These are phyloP conservation scores for Pythium grandisporangium DNA, from an alignment of 352 stramenopile species.

Conservation along the genomic window DNA sequence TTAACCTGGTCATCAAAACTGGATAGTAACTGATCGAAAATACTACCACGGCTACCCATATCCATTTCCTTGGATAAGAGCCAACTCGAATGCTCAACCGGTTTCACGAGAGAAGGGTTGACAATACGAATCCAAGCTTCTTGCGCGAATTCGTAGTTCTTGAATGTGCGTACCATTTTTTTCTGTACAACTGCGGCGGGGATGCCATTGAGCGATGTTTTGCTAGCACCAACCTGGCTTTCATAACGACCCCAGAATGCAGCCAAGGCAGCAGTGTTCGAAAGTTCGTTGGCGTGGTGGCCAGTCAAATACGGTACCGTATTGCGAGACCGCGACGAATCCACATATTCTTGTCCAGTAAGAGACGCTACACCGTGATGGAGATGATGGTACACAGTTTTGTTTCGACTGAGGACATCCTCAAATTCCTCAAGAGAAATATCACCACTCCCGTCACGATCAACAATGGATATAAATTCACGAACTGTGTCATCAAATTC, in stretches of 20 bases:
- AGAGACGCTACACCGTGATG: slow-evolving; percentile 54
- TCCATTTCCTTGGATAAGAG: slow-evolving; percentile 75
- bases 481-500: slow-evolving; percentile 71
- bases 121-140: slow-evolving; percentile 79
- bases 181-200: slow-evolving; percentile 53
- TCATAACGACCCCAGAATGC: slow-evolving; percentile 72
- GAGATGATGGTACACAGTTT: slow-evolving; percentile 54
- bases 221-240: slow-evolving; percentile 48
- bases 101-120: slow-evolving; percentile 61
- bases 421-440: slow-evolving; percentile 83
- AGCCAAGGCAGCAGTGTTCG: slow-evolving; percentile 45
- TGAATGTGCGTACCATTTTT: slow-evolving; percentile 83
- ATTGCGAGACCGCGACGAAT: slow-evolving; percentile 49
- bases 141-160: slow-evolving; percentile 83
- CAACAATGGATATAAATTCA: slow-evolving; percentile 72
- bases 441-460: slow-evolving; percentile 72
- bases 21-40: slow-evolving; percentile 72
- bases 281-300: slow-evolving; percentile 21
- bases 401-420: slow-evolving; percentile 51
- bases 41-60: slow-evolving; percentile 58
- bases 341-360: slow-evolving; percentile 71
- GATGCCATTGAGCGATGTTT: slow-evolving; percentile 50
- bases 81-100: slow-evolving; percentile 58
- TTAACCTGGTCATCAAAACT: slow-evolving; percentile 29
- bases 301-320: slow-evolving; percentile 62